Base-by-base conservation (phyloP, 2,329 filamentous ascomycete genomes). In the Diaporthe helianthi region DNA sequence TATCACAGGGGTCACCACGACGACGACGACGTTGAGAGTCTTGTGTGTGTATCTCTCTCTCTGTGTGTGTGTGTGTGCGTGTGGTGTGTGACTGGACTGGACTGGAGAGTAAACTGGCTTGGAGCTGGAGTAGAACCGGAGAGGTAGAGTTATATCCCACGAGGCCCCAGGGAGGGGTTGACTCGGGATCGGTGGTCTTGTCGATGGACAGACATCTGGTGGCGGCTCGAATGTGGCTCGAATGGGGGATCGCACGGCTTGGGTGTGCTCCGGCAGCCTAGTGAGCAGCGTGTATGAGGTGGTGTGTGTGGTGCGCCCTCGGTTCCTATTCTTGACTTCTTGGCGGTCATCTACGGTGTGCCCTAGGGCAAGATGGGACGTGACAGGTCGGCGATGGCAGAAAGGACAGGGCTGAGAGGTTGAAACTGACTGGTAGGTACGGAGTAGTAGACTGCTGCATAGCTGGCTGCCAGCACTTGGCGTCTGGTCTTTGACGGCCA, bases 401-500 rank as follows among this genome's bases (percentile, higher is more conserved):
- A 49, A 22, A n/a, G n/a, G n/a, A n/a, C n/a, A n/a, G n/a, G n/a
- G n/a, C n/a, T n/a, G 38, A 53, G 22, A 63, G 26, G 58, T 68
- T 49, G 67, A 65, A 68, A 65, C 67, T 36, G 47, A n/a, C n/a
- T n/a, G n/a, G n/a, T n/a, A n/a, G n/a, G n/a, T n/a, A n/a, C n/a
- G n/a, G n/a, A n/a, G n/a, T n/a, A n/a, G n/a, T n/a, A n/a, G n/a
- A n/a, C n/a, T n/a, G 64, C 24, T 53, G 24, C 26, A 67, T 47
- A 36, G 55, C 26, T 49, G 24, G 55, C 55, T 58, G n/a, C n/a
- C 22, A 15, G 24, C 8, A 53, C 69, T 70, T 70, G 69, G 69
- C 69, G 69, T 70, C 54, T 63, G 55, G 65, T 64, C 55, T 65
- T 68, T 60, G 65, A 64, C 55, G 38, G 65, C 65, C 52, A 68